Evolutionary conservation across 441 rosid genomes (phyloP), one percentile per base, ranked within the genome.

Genomic region (Francoa sonchifolia): DNA sequence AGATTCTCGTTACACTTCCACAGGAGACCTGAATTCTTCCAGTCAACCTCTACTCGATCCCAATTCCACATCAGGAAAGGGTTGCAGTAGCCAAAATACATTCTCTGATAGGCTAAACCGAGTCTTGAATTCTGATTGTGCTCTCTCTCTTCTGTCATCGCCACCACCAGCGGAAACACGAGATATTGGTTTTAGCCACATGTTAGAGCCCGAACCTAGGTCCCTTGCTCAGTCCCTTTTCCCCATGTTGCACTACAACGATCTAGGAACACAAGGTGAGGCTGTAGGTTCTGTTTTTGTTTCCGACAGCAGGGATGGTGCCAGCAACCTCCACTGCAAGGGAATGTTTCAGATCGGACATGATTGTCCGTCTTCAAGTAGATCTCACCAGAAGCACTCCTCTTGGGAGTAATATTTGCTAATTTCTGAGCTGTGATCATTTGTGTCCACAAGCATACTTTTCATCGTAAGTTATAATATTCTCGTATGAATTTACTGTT

Each of bases 71-170:
- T 25, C 55, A 2, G 47, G 47, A 33, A 53, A 47, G 35, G 33
- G 48, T 47, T 32, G 54, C 52, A 35, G 57, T 57, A 61, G 46
- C 61, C 69, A 42, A 46, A 68, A 63, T 62, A 44, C 58, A 34
- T 63, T 55, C 54, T 47, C 58, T 29, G 45, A 51, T 27, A 63
- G 60, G 11, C 40, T 54, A 45, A 47, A 42, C 51, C 61, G 44
- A 44, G 59, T 33, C 22, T 16, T 60, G n/a, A 32, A 60, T 43
- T 50, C 72, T 13, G 49, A 51, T 40, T 40, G 76, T 73, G 93
- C 79, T 81, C 84, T 66, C 87, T 77, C 87, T 81, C 93, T 81
- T 81, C 93, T 81, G 93, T 81, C 92, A 81, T 67, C 77, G 27
- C 79, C 63, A 17, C n/a, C n/a, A n/a, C 64, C 62, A 16, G 34